Base-by-base conservation (phyloP, 768 basidiomycete species). In the Lanmaoa rubissima region DNA sequence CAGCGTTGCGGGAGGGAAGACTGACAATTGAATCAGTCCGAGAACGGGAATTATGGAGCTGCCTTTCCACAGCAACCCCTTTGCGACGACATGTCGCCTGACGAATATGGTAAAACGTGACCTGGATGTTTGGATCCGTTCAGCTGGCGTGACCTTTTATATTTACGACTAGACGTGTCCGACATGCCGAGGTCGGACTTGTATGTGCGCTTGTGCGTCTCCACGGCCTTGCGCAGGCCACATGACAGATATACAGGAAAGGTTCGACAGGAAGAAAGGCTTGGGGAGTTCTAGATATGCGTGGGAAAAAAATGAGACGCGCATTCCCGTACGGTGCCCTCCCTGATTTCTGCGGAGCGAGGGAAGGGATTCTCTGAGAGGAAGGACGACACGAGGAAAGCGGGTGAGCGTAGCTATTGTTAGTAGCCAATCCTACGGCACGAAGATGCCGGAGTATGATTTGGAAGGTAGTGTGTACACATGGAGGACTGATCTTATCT, bases 401-500 rank as follows among this genome's bases (percentile, higher is more conserved):
- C 54, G 53, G 24, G 39, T 14, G 19, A 31, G 54, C 34, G 31
- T 32, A 48, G 53, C 53, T 66, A 58, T 64, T 62, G 62, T 58
- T 58, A 34, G 59, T 51, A 17, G 55, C 51, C 43, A 39, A 54
- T 59, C 62, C 41, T 53, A n/a, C 44, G 44, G 44, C 3, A 36
- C 53, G 46, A 49, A 19, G 21, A 8, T 12, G 7, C 39, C 31
- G 39, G 53, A 10, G 31, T 2, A 28, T 2, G 31, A 35, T 41
- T 17, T 42, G 28, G 36, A 46, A 40, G 9, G 26, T 17, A 24
- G 19, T 8, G 32, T 5, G 9, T 11, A 6, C 13, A 24, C 16
- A 28, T 9, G 24, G 21, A 24, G 17, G 19, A 7, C 17, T 10
- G 36, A 66, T 63, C 58, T 68, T 68, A 66, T 66, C 65, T 68